Percentiles rank a stretch among this genome's conserved stretches.
Evolutionary conservation across 2,329 filamentous ascomycete species (phyloP).

Genomic region (Ophiostoma tasmaniense): DNA sequence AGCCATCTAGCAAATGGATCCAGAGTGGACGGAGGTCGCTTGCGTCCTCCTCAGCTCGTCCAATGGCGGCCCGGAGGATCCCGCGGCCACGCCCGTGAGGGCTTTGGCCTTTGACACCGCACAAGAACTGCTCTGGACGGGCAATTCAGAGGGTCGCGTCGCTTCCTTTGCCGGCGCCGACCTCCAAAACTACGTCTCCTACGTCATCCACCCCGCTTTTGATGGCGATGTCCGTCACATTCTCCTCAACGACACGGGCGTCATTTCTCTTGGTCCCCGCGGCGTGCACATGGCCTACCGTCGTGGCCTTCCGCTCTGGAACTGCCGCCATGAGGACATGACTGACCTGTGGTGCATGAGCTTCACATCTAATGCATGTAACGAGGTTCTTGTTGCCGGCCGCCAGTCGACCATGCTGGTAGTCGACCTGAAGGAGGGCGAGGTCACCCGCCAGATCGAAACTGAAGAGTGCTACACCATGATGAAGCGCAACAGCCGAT

Average conservation of each 20-base stretch:
- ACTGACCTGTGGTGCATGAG: conserved; percentile 88
- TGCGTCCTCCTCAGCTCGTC: conserved; percentile 71
- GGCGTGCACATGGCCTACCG: conserved; percentile 85
- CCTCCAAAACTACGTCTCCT: conserved; percentile 82
- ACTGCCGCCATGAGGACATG: conserved; percentile 62
- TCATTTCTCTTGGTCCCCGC: conserved; percentile 73
- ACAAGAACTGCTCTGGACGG: conserved; percentile 88
- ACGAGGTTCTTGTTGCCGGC: conserved; percentile 79
- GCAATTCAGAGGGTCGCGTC: conserved; percentile 58
- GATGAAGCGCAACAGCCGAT: conserved; percentile 75
- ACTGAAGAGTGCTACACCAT: conserved; percentile 75
- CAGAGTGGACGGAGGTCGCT: conserved; percentile 42
- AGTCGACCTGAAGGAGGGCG: conserved; percentile 60
- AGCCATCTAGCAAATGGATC: conserved; percentile 20
- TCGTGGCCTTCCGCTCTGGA: conserved; percentile 79
- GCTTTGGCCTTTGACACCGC: conserved; percentile 81
- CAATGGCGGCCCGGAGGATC: conserved; percentile 55
- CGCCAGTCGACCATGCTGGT: conserved; percentile 80
- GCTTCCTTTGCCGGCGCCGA: conserved; percentile 82
- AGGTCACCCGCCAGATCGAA: conserved; percentile 42
- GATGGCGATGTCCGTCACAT: conserved; percentile 82
- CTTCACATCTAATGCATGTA: conserved; percentile 77
- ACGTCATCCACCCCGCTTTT: conserved; percentile 63
- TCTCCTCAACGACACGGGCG: conserved; percentile 81
- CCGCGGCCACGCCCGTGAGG: conserved; percentile 57